Evolutionary conservation across 2,329 filamentous ascomycete species (phyloP).

Genomic region (Alternaria novae-zelandiae): DNA sequence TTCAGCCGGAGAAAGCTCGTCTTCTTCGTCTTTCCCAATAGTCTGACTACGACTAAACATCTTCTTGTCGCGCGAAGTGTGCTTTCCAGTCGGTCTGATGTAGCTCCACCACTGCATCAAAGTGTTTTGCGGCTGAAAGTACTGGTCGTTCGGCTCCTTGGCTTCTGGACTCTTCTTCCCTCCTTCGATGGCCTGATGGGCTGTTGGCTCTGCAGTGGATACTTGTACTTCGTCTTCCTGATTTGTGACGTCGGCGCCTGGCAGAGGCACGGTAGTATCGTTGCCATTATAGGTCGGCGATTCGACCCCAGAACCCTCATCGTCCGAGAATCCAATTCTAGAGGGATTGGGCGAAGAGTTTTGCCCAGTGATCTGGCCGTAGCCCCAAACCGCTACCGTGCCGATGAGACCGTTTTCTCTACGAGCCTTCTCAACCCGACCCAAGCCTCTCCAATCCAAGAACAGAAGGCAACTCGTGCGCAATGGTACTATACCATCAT

Average conservation of each 20-base stretch:
- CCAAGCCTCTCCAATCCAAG: constrained; percentile 93
- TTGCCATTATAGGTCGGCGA: constrained; percentile 44
- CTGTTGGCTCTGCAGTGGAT: constrained; percentile 44
- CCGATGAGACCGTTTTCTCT: constrained; percentile 91
- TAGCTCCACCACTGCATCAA: constrained; percentile 70
- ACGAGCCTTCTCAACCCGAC: constrained; percentile 90
- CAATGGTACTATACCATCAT: constrained; percentile 94
- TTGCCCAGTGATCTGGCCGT: constrained; percentile 83
- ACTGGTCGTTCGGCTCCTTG: constrained; percentile 19
- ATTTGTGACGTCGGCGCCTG: constrained; percentile 67
- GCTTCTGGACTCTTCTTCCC: constrained; percentile 32
- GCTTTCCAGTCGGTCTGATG: constrained; percentile 70
- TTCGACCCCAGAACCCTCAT: constrained; percentile 34
- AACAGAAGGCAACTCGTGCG: constrained; percentile 96
- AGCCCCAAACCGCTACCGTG: constrained; percentile 91
- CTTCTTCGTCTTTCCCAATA: constrained; percentile 30
- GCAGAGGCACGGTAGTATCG: constrained; percentile 70
- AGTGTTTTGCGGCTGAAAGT: constrained; percentile 48
- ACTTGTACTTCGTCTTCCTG: constrained; percentile 66
- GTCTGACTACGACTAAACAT: constrained; percentile 52
- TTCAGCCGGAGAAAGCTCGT: constrained; percentile 8
- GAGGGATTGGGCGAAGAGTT: constrained; percentile 67
- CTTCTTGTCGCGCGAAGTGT: constrained; percentile 72
- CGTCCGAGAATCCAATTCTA: constrained; percentile 35
- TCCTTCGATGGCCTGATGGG: constrained; percentile 40